Evolutionary conservation across 2,329 filamentous ascomycete species (phyloP).

Genomic region (Xylaria digitata): DNA sequence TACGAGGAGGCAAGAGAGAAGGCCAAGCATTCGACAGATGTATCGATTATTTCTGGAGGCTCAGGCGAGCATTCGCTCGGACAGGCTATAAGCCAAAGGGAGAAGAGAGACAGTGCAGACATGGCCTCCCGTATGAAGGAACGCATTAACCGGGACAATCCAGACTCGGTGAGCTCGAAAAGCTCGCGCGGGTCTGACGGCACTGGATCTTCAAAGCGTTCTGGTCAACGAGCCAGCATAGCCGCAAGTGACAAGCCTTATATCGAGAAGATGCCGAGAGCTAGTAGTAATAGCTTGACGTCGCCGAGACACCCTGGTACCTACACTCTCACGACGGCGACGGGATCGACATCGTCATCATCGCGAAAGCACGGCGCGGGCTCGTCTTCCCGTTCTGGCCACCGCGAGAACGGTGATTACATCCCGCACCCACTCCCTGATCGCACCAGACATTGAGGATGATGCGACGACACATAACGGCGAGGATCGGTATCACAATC

Average conservation of each 20-base stretch:
- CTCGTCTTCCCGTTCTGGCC: slow-evolving; percentile 16
- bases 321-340: slow-evolving; percentile 32
- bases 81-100: slow-evolving; percentile 15
- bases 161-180: slow-evolving; percentile 21
- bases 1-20: slow-evolving; percentile 19
- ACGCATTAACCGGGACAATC: slow-evolving; percentile 33
- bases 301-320: slow-evolving; percentile 30
- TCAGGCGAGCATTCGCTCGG: slow-evolving; percentile 29
- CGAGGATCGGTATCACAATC: not conserved
- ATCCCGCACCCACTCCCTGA: slow-evolving; percentile 33
- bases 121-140: slow-evolving; percentile 33
- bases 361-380: slow-evolving; percentile 15
- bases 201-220: slow-evolving; percentile 22
- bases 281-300: slow-evolving; percentile 17
- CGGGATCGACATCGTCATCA: slow-evolving; percentile 18
- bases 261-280: slow-evolving; percentile 31
- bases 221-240: slow-evolving; percentile 5
- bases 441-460: slow-evolving; percentile 12
- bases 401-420: slow-evolving; percentile 32
- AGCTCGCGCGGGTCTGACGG: slow-evolving; percentile 30
- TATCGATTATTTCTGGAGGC: slow-evolving; percentile 18
- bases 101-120: slow-evolving; percentile 21
- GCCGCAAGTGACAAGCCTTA: slow-evolving; percentile 28
- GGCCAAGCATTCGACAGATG: slow-evolving; percentile 14
- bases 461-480: not conserved